Evolutionary conservation across 495 filamentous ascomycete genomes (phyloP), one percentile per base, ranked within the genome.

Genomic region (Neurospora sp.): DNA sequence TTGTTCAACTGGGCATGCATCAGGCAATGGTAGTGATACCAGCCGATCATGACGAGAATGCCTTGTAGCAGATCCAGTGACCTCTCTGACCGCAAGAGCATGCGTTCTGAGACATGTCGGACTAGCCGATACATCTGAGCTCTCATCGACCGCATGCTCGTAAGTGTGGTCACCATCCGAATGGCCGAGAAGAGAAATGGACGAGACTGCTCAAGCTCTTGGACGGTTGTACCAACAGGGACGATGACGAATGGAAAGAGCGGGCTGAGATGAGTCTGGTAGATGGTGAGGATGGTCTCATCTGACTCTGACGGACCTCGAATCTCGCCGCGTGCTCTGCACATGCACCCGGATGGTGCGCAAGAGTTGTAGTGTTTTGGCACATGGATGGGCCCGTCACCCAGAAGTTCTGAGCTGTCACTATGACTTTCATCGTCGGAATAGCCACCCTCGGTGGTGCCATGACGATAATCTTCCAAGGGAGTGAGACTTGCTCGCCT

Each of bases 61-160:
- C 85, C 84, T 77, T 85, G 82, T 12, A 88, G 80, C 20, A 86
- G 74, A 46, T 88, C 85, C 46, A 88, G 75, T 37, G 82, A 85
- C 20, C 83, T 77, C 59, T 87, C 83, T 7, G 81, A 81, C 41
- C 82, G 80, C 69, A 86, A 71, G 16, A 87, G 74, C 78, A 88
- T 83, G 31, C 80, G 79, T 37, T 83, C 80, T 31, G 82, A 74
- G 69, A 85, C 74, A 46, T 79, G 76, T 71, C 75, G 79, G 73
- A 84, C 82, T 35, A 86, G 74, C 40, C 78, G 78, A 18, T 73
- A 77, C 37, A 81, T 82, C 69, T 84, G 78, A 22, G 70, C 76
- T 11, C 80, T 75, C 76, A 85, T 80, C 39, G 82, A 80, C 8
- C 78, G 80, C 44, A 85, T 73, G 71, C 81, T 77, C 4, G 77